A percentile compares a stretch with the other conserved stretches of the same genome.
These are phyloP conservation scores for Hypoxylon sp. DNA, from an alignment of 2,329 filamentous ascomycete species.

Conservation along the genomic window DNA sequence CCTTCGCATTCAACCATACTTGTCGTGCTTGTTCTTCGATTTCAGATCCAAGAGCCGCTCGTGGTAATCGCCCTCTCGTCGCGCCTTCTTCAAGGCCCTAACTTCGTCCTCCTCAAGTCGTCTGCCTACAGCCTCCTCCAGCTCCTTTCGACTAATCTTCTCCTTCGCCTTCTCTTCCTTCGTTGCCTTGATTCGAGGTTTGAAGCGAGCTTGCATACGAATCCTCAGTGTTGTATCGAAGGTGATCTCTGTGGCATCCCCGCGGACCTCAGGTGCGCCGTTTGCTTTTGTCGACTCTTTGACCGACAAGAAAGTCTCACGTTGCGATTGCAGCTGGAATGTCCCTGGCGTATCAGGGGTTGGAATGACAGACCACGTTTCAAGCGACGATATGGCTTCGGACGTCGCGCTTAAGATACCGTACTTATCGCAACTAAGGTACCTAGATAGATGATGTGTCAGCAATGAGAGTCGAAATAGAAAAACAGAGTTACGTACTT, in stretches of 20 bases:
- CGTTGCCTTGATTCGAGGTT: conserved; percentile 82
- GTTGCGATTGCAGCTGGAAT: conserved; percentile 81
- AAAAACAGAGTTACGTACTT: conserved; percentile 65
- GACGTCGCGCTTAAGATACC: conserved; percentile 82
- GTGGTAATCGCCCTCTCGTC: conserved; percentile 90
- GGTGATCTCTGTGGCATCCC: conserved; percentile 77
- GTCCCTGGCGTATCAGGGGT: conserved; percentile 76
- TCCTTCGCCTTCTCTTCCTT: conserved; percentile 88
- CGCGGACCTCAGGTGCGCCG: conserved; percentile 76
- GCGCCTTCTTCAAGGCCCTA: conserved; percentile 82
- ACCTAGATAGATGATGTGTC: conserved; percentile 64
- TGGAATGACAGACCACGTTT: conserved; percentile 81
- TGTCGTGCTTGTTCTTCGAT: conserved; percentile 94
- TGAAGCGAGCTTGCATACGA: conserved; percentile 96
- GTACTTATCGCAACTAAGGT: conserved; percentile 87
- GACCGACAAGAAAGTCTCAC: conserved; percentile 78
- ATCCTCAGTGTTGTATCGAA: conserved; percentile 83
- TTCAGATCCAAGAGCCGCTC: conserved; percentile 88
- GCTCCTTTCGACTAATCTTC: conserved; percentile 87
- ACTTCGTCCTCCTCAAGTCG: conserved; percentile 88
- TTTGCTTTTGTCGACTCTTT: conserved; percentile 68
- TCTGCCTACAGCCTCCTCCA: conserved; percentile 85
- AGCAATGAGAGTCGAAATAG: conserved; percentile 6
- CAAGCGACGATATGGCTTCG: conserved; percentile 86
- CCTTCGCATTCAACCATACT: conserved; percentile 69